These are phyloP conservation scores for Xylaria curta DNA, from an alignment of 495 filamentous ascomycete genomes.

Conservation along the genomic window DNA sequence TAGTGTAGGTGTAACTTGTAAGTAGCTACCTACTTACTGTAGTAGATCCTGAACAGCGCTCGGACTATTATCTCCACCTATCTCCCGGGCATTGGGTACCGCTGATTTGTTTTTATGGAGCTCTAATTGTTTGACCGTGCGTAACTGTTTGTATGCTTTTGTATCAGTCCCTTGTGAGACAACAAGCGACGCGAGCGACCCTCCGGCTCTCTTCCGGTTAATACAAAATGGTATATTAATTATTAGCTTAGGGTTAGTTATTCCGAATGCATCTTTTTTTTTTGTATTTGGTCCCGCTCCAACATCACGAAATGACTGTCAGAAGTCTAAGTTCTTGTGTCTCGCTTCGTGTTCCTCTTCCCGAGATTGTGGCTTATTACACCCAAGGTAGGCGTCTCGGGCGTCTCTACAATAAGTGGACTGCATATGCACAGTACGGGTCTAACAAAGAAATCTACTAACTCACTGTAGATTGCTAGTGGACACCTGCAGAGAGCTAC, in stretches of 20 bases:
- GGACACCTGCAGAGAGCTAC: constrained; percentile 3
- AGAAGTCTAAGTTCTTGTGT: background rate
- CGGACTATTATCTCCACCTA: background rate
- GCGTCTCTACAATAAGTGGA: background rate
- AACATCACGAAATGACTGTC: background rate
- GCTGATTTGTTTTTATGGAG: background rate
- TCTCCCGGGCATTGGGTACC: constrained; percentile 1
- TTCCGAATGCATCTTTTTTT: background rate
- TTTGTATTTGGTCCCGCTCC: background rate
- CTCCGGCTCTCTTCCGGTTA: constrained; percentile 1
- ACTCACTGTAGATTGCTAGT: background rate
- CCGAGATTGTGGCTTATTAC: constrained; percentile 2
- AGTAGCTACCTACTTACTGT: too few species aligned
- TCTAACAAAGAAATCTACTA: background rate
- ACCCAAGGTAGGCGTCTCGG: background rate
- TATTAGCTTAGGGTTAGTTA: background rate
- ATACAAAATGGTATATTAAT: background rate
- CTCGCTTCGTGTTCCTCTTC: background rate
- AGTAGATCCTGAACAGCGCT: background rate
- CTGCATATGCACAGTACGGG: background rate
- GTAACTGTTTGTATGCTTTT: background rate
- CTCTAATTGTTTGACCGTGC: background rate
- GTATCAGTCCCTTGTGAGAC: constrained; percentile 1
- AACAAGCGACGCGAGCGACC: background rate
- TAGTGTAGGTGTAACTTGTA: too few species aligned